Evolutionary conservation across 441 rosid genomes (phyloP).

Genomic region (Francoa sonchifolia): DNA sequence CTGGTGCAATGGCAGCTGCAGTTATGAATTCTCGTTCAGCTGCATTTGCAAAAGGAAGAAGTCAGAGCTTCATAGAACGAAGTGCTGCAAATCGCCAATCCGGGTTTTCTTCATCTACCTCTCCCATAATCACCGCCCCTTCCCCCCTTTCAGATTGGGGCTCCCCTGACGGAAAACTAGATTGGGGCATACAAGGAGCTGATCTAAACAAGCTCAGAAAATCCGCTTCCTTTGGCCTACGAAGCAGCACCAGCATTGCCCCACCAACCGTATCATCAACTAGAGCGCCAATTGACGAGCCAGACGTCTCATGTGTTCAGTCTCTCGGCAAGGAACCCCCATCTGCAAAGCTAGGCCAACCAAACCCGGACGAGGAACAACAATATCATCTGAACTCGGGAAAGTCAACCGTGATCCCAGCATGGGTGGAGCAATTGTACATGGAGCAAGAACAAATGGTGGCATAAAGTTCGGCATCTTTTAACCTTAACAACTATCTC

Average conservation of each 20-base stretch:
- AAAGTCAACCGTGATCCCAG: conserved; percentile 26
- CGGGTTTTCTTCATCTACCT: conserved; percentile 24
- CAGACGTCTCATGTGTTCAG: conserved; percentile 79
- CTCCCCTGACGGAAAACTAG: conserved; percentile 65
- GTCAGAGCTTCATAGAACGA: conserved; percentile 77
- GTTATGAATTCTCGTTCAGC: conserved; percentile 49
- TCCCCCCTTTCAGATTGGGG: conserved; percentile 54
- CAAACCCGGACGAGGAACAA: conserved; percentile 24
- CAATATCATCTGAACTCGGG: conserved; percentile 25
- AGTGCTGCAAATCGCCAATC: conserved; percentile 27
- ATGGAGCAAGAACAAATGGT: conserved; percentile 73
- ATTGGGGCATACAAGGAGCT: conserved; percentile 68
- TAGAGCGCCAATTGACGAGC: conserved; percentile 32
- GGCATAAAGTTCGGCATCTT: conserved; percentile 26
- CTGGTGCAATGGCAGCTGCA: conserved; percentile 33
- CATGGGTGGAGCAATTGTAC: conserved; percentile 72
- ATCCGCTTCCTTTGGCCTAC: conserved; percentile 51
- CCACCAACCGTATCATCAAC: conserved; percentile 10
- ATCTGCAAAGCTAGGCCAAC: conserved; percentile 10
- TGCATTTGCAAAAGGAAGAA: conserved; percentile 55
- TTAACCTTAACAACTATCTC: conserved; percentile 33
- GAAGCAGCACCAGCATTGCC: conserved; percentile 22
- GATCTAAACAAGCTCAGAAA: conserved; percentile 65
- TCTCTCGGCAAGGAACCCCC: conserved; percentile 59
- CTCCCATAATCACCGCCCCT: conserved; percentile 21